Evolutionary conservation across 2,329 filamentous ascomycete genomes (phyloP).

Genomic region (Neurospora sp.): DNA sequence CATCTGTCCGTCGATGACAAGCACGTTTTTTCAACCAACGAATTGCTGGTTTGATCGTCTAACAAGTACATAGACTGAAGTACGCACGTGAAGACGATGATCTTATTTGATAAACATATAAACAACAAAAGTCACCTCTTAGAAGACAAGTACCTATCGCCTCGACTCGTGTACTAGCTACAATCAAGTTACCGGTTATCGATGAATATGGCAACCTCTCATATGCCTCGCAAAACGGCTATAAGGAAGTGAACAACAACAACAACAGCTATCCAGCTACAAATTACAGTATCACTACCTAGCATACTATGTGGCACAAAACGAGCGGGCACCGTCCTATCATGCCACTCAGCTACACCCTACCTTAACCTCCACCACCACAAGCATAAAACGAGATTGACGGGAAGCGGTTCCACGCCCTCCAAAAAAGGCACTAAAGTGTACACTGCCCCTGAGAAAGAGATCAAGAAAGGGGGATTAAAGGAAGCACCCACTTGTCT

Average conservation of each 20-base stretch:
- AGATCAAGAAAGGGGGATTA: background rate
- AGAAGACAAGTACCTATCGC: background rate
- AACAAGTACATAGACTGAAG: background rate
- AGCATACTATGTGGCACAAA: background rate
- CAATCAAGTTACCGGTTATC: background rate
- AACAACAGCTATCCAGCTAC: background rate
- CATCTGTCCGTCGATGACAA: background rate
- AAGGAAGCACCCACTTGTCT: background rate
- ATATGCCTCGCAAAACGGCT: background rate
- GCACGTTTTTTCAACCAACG: background rate
- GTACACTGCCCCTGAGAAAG: background rate
- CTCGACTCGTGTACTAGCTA: background rate
- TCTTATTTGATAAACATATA: background rate
- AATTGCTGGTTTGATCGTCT: background rate
- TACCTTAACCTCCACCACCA: background rate
- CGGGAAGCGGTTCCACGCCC: background rate
- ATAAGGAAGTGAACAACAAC: background rate
- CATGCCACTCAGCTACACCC: background rate
- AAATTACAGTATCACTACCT: background rate
- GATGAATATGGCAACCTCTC: background rate
- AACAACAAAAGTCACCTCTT: background rate
- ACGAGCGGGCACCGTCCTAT: background rate
- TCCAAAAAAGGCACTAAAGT: background rate
- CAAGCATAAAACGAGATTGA: background rate
- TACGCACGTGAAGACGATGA: background rate